Base-by-base conservation (phyloP, 192 early-diverging fungal species). In the Podila verticillata region DNA sequence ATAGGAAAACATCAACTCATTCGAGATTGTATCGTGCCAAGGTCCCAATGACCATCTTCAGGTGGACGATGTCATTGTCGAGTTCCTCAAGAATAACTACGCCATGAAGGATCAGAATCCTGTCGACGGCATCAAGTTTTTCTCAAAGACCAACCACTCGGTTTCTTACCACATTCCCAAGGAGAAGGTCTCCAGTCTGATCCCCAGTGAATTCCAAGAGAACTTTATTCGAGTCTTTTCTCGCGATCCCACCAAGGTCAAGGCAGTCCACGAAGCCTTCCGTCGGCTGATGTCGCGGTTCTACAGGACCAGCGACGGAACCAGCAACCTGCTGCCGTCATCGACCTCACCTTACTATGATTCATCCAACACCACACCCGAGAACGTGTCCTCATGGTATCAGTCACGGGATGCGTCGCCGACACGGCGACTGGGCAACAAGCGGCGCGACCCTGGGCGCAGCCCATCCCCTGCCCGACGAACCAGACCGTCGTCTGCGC, bases 51-150 rank as follows among this genome's bases (percentile, higher is more conserved):
- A 92, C 57, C 74, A 86, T 63, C 82, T 98, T 39, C 70, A 39
- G 0, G 87, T 87, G 67, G 74, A 87, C 7, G 96, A 97, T 72
- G 89, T 97, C 8, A 90, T 94, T 78, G 85, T 96, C 4, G 85
- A 94, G 48, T 88, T 87, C 61, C 57, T 88, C 9, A 91, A 86
- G 26, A 88, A 96, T 24, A 91, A 94, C 72, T 97, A 94, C 81
- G 94, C 94, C n/a, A 93, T 95, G 90, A 88, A 91, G 62, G 89
- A 91, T 56, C 79, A 89, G 31, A 97, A 99, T 66, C 97, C 97
- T 0, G 92, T 98, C 9, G 95, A 98, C 66, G 79, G 75, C 32
- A 87, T 96, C 66, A 84, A 85, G 39, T 98, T 98, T 67, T 96
- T 89, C 82, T 90, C 85, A 29, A 96, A 96, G 60, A 75, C 73